Evolutionary conservation across 1,284 basidiomycete genomes (phyloP).

Genomic region (Phylloboletellus chloephorus): DNA sequence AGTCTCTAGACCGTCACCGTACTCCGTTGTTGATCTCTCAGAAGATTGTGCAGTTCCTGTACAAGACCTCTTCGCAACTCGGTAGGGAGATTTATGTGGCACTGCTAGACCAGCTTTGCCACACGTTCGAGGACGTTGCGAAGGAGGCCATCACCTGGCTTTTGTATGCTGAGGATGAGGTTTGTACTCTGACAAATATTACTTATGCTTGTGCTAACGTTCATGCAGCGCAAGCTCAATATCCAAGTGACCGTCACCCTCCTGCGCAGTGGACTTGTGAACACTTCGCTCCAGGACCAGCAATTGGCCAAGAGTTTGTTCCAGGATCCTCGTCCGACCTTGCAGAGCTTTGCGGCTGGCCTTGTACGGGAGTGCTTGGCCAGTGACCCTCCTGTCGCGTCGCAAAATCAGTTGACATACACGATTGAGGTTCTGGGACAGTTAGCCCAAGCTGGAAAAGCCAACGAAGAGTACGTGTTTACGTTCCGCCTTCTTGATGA

Average conservation of each 20-base stretch:
- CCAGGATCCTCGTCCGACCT: slow-evolving; percentile 69
- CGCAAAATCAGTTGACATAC: slow-evolving; percentile 75
- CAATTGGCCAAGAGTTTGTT: slow-evolving; percentile 88
- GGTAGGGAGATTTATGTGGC: slow-evolving; percentile 90
- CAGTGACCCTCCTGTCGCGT: slow-evolving; percentile 71
- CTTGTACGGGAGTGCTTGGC: slow-evolving; percentile 86
- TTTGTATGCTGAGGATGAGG: slow-evolving; percentile 94
- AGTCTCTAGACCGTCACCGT: slow-evolving; percentile 75
- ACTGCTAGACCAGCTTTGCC: slow-evolving; percentile 86
- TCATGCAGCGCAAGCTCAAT: slow-evolving; percentile 84
- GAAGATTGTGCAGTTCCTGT: slow-evolving; percentile 85
- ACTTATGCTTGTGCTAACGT: slow-evolving; percentile 13
- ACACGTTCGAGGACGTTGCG: slow-evolving; percentile 85
- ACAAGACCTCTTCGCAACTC: slow-evolving; percentile 78
- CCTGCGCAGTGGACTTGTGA: slow-evolving; percentile 79
- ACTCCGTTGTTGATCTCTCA: slow-evolving; percentile 92
- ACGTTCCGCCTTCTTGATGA: slow-evolving; percentile 1
- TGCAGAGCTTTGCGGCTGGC: slow-evolving; percentile 81
- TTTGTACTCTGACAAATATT: slow-evolving; percentile 33
- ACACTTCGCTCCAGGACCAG: slow-evolving; percentile 77
- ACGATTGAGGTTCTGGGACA: slow-evolving; percentile 81
- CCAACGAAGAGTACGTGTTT: slow-evolving; percentile 69
- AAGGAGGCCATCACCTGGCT: slow-evolving; percentile 98
- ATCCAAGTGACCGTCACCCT: slow-evolving; percentile 90
- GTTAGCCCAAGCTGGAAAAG: slow-evolving; percentile 68